phyloP scores from a whole-genome alignment of 2,329 filamentous ascomycete species.

The Neopestalotiopsis sp. region DNA sequence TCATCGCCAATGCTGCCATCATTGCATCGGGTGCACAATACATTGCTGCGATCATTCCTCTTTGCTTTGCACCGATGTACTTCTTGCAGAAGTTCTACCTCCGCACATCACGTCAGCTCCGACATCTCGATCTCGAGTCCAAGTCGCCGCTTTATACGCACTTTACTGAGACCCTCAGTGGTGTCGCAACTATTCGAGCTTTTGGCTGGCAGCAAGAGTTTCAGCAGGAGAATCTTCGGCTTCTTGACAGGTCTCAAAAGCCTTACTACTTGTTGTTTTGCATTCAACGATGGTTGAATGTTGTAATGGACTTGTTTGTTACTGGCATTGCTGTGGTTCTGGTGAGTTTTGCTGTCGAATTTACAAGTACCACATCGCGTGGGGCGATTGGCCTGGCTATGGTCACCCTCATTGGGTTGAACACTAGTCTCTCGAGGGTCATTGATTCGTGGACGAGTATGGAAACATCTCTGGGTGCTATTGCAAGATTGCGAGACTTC shows the following conservation, averaged over 20 bases:
- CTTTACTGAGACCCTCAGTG: constrained; percentile 53
- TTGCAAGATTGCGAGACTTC: constrained; percentile 34
- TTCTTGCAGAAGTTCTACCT: constrained; percentile 15
- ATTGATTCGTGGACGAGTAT: constrained; percentile 15
- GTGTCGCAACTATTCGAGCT: constrained; percentile 53
- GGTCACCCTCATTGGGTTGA: too few species aligned
- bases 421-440: not conserved
- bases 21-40: constrained; percentile 10
- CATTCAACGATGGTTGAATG: constrained; percentile 37
- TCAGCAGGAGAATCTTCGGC: not conserved
- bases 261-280: constrained; percentile 11
- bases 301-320: constrained; percentile 1
- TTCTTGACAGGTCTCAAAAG: constrained; percentile 2
- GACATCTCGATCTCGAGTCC: constrained; percentile 13
- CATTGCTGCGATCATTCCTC: constrained; percentile 9
- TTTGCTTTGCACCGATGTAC: constrained; percentile 37
- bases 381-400: not conserved
- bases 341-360: constrained; percentile 25
- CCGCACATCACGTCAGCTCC: constrained; percentile 13
- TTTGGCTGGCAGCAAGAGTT: constrained; percentile 50
- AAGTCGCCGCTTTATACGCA: constrained; percentile 34
- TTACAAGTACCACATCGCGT: not conserved
- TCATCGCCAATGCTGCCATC: not conserved
- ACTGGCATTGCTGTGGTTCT: constrained; percentile 27
- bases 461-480: constrained; percentile 21